Percentiles rank a stretch among this genome's conserved stretches.
These are phyloP conservation scores for Penicillium pancosmium DNA, from an alignment of 495 filamentous ascomycete species.

Conservation along the genomic window DNA sequence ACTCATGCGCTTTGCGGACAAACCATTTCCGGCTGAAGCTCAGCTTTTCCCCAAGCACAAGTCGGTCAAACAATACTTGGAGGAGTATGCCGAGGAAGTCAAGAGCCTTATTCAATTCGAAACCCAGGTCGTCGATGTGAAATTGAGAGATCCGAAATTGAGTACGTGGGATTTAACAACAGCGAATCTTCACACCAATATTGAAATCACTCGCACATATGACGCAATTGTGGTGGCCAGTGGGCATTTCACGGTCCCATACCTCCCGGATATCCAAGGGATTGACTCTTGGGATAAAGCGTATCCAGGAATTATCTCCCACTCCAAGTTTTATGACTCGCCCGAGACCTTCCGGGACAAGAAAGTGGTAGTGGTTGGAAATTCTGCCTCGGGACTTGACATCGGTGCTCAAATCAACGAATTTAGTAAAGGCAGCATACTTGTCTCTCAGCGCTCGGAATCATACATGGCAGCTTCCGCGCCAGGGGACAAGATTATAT, in stretches of 20 bases:
- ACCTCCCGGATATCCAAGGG: conserved; percentile 66
- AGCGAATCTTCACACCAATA: conserved; percentile 47
- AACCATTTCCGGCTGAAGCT: conserved; percentile 59
- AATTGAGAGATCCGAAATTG: conserved; percentile 19
- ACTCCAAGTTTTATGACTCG: conserved; percentile 78
- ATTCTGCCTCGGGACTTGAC: conserved; percentile 77
- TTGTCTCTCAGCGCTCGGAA: conserved; percentile 54
- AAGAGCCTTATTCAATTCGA: conserved; percentile 56
- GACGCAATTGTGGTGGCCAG: conserved; percentile 86
- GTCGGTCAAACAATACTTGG: conserved; percentile 71
- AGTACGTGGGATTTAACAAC: conserved; percentile 58
- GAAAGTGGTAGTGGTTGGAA: conserved; percentile 78
- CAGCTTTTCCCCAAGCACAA: conserved; percentile 75
- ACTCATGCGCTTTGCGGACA: conserved; percentile 80
- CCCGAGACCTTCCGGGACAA: conserved; percentile 61
- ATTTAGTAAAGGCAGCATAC: conserved; percentile 51
- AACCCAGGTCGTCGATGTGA: conserved; percentile 59
- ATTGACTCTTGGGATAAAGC: conserved; percentile 57
- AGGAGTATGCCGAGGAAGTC: conserved; percentile 70
- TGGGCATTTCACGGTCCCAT: conserved; percentile 77
- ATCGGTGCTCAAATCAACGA: conserved; percentile 73
- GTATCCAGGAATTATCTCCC: conserved; percentile 68
- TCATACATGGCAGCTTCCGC: conserved; percentile 35
- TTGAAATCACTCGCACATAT: conserved; percentile 39
- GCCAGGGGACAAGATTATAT: conserved; percentile 47